phyloP scores from a whole-genome alignment of 129 eudicot genomes.

The Rutidosis leptorrhynchoides region DNA sequence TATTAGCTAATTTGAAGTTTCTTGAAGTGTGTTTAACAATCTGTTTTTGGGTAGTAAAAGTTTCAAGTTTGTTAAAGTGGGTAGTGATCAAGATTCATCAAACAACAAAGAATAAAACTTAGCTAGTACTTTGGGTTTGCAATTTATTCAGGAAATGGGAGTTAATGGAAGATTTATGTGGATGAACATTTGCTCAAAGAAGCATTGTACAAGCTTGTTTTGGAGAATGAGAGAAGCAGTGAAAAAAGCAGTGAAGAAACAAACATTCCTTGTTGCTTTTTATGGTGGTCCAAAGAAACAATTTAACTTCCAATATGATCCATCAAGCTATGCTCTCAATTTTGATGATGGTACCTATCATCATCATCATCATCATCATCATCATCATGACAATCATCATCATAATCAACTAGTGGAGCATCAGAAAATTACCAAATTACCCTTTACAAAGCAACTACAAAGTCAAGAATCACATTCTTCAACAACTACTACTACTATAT shows the following conservation, averaged over 20 bases:
- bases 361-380: slow-evolving; percentile 17
- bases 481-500: slow-evolving; percentile 20
- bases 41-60: not conserved
- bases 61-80: slow-evolving; percentile 19
- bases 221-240: slow-evolving; percentile 52
- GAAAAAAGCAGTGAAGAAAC: slow-evolving; percentile 47
- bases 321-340: slow-evolving; percentile 77
- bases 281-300: slow-evolving; percentile 37
- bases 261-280: slow-evolving; percentile 28
- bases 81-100: slow-evolving; percentile 17
- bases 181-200: slow-evolving; percentile 43
- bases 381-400: too few relatives aligned
- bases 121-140: not conserved
- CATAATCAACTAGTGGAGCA: slow-evolving; percentile 26
- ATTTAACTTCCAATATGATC: slow-evolving; percentile 69
- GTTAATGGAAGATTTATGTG: slow-evolving; percentile 33
- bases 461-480: slow-evolving; percentile 11
- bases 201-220: slow-evolving; percentile 51
- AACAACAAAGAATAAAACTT: not conserved
- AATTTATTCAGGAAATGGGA: slow-evolving; percentile 29
- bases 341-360: slow-evolving; percentile 63
- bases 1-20: slow-evolving; percentile 25
- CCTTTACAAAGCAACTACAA: slow-evolving; percentile 22
- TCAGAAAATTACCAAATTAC: slow-evolving; percentile 20
- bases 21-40: slow-evolving; percentile 28